phyloP scores from a whole-genome alignment of 176 grass and related monocot genomes.

The Guadua angustifolia region DNA sequence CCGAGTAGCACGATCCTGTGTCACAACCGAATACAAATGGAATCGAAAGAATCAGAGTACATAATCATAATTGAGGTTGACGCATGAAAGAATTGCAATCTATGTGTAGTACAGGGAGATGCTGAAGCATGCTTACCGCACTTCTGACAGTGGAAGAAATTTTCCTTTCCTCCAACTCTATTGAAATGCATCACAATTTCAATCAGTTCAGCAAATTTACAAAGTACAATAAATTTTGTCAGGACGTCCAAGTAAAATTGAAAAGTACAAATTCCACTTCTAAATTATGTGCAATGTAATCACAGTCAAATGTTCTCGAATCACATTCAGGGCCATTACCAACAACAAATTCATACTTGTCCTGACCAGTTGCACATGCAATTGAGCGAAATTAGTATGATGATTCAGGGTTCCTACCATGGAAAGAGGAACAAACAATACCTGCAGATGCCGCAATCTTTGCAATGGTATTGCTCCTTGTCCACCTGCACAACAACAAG shows the following conservation, averaged over 20 bases:
- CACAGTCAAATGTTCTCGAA: not conserved
- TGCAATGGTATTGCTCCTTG: slow-evolving; percentile 81
- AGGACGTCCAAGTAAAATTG: not conserved
- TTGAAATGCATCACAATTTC: slow-evolving; percentile 9
- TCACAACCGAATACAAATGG: not conserved
- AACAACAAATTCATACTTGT: not conserved
- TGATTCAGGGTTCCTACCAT: too few relatives aligned
- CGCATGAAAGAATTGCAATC: not conserved
- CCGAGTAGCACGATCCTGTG: slow-evolving; percentile 82
- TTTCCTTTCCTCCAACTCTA: slow-evolving; percentile 81
- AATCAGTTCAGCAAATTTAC: slow-evolving; percentile 11
- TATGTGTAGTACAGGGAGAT: not conserved
- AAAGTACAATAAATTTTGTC: not conserved
- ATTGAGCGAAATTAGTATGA: not conserved
- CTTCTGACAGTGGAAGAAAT: slow-evolving; percentile 88
- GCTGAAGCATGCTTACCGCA: slow-evolving; percentile 61
- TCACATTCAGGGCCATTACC: not conserved
- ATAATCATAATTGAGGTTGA: not conserved
- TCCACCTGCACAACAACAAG: slow-evolving; percentile 44
- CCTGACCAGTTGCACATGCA: not conserved
- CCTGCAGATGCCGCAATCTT: slow-evolving; percentile 94
- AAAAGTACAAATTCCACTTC: not conserved
- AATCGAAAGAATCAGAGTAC: not conserved
- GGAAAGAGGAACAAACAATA: slow-evolving; percentile 17
- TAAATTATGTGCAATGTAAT: not conserved